Evolutionary conservation across 345 rosid genomes (phyloP), one percentile per base, ranked within the genome.

Genomic region (Theobroma cacao): DNA sequence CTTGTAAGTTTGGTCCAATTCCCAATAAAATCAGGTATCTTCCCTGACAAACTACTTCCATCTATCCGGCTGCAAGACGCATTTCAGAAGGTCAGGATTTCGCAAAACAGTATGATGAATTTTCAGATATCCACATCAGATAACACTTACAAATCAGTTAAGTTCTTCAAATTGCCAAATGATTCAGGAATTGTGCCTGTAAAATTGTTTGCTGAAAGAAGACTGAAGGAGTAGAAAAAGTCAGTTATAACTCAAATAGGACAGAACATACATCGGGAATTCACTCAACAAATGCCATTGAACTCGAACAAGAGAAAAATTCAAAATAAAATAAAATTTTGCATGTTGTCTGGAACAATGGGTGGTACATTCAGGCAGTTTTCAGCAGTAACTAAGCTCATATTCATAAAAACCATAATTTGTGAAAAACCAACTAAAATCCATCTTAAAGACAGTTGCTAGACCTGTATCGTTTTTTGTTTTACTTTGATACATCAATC

Each of bases 1-100:
- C 84, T 89, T 0, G 0, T 4, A 14, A 96, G 81, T 17, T 14
- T 75, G 59, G 91, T 94, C 99, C 98, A 96, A 66, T 88, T 94
- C 62, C 95, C 98, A 0, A 96, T 90, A 40, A 96, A 86, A 61
- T 87, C 86, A 5, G 99, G 97, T 78, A 96, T 87, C 84, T 84
- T 89, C 15, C 98, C 99, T 0, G 94, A 88, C 53, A 96, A 17
- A 62, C 70, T 73, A 82, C 34, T 96, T 61, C 97, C 99, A 85
- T 94, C 98, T 53, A 94, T 84, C 84, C 95, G 85, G 79, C 97
- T 94, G 84, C 83, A 88, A 64, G 38, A 41, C 68, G 30, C 15
- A 72, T 36, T 31, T 1, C 18, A 20, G 38, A 53, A 36, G 66
- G 76, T 47, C 56, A 33, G 15, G 69, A 52, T 53, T 17, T 52